phyloP scores from a whole-genome alignment of 2,329 filamentous ascomycete genomes.

The Calcarisporium arbuscula region DNA sequence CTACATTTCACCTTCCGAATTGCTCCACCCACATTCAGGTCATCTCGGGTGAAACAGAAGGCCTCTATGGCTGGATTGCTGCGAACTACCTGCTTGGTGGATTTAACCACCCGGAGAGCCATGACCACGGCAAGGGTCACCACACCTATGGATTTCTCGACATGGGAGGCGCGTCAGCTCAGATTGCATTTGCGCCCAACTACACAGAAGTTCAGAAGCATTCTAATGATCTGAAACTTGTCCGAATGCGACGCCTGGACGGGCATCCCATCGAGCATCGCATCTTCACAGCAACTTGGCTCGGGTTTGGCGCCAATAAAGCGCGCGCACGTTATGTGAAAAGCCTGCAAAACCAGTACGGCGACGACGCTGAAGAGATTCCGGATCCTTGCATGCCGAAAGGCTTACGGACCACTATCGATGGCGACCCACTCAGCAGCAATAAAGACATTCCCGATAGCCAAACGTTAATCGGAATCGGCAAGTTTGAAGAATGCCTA shows the following conservation, averaged over 20 bases:
- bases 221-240: conserved; percentile 77
- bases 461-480: conserved; percentile 69
- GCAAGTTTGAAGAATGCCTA: conserved; percentile 80
- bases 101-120: conserved; percentile 70
- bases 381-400: conserved; percentile 87
- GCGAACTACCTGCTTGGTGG: conserved; percentile 92
- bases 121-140: conserved; percentile 79
- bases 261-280: conserved; percentile 73
- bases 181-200: conserved; percentile 97
- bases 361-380: conserved; percentile 55
- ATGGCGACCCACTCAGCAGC: conserved; percentile 51
- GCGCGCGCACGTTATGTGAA: conserved; percentile 82
- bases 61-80: conserved; percentile 94
- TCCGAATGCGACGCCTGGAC: conserved; percentile 78
- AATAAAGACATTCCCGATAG: conserved; percentile 30
- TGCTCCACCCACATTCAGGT: conserved; percentile 87
- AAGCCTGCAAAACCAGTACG: conserved; percentile 61
- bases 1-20: conserved; percentile 80
- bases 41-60: conserved; percentile 92
- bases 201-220: conserved; percentile 84
- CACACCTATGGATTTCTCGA: conserved; percentile 96
- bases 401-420: conserved; percentile 65
- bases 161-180: conserved; percentile 96
- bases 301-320: conserved; percentile 95
- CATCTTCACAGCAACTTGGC: conserved; percentile 94